Evolutionary conservation across 305 asterid species (phyloP).

Genomic region (Fraxinus platypoda): DNA sequence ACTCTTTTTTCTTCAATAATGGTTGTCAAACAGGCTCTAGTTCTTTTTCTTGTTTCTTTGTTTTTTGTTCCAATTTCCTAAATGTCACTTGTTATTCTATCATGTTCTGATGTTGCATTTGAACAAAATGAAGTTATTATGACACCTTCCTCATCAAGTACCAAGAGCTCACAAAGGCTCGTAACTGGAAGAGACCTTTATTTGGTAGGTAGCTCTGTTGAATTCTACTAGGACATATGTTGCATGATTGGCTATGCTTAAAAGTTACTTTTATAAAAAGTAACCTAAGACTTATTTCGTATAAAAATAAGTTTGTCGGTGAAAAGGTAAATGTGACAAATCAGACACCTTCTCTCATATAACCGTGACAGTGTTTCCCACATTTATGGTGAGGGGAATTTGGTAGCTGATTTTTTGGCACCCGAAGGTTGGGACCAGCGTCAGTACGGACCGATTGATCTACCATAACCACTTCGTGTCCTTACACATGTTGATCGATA

Average conservation of each 20-base stretch:
- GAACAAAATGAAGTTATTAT: conserved; percentile 51
- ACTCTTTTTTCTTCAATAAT: no score
- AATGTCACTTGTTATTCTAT: neutral
- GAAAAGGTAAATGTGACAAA: neutral
- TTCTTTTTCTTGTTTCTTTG: neutral
- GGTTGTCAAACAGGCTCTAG: no score
- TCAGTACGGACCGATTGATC: no score
- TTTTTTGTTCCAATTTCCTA: neutral
- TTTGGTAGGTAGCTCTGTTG: conserved; percentile 37
- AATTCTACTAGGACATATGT: neutral
- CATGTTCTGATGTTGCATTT: conserved; percentile 5
- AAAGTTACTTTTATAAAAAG: neutral
- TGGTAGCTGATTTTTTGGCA: no score
- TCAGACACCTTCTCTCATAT: no score
- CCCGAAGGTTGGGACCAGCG: no score
- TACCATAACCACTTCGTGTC: no score
- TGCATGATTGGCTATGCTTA: neutral
- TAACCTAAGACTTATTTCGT: neutral
- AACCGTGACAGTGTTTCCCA: no score
- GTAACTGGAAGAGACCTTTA: conserved; percentile 76
- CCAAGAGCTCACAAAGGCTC: conserved; percentile 55
- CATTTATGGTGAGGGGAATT: no score
- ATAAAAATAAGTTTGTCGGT: neutral
- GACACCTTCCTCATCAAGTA: conserved; percentile 70
- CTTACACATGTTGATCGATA: no score